Conservation (phyloP, 176 grass and related monocot species). For the Bromus sterilis region DNA sequence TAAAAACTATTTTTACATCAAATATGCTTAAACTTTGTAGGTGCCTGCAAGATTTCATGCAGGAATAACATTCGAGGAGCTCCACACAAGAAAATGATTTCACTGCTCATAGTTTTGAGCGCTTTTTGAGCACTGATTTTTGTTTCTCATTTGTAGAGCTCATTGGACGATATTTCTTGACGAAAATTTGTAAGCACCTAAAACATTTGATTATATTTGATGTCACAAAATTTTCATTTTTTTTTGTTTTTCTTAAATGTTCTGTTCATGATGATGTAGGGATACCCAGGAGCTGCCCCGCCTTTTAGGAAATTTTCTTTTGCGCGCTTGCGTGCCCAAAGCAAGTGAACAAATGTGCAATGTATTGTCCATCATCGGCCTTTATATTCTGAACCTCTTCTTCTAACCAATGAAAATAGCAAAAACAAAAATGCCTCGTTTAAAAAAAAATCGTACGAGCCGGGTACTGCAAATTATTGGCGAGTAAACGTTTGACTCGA, state of each 20-base stretch:
- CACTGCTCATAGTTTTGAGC: background rate
- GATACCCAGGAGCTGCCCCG: too few relatives aligned
- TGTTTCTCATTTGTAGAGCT: background rate
- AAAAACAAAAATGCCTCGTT: too few relatives aligned
- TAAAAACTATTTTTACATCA: background rate
- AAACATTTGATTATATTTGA: background rate
- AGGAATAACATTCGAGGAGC: background rate
- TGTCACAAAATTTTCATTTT: background rate
- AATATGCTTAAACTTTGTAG: background rate
- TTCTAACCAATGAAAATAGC: too few relatives aligned
- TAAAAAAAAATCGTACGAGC: too few relatives aligned
- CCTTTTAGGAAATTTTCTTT: too few relatives aligned
- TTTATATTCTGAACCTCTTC: too few relatives aligned
- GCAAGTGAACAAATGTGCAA: too few relatives aligned
- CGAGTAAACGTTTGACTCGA: background rate
- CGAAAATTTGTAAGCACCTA: background rate
- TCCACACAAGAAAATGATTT: background rate
- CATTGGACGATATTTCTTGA: background rate
- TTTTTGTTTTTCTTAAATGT: background rate
- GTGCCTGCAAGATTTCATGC: background rate
- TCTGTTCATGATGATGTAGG: background rate
- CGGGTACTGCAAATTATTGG: slow-evolving; percentile 9
- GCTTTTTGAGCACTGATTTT: background rate
- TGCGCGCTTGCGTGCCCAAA: too few relatives aligned
- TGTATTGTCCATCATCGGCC: too few relatives aligned